Evolutionary conservation across 306 rosid genomes (phyloP).

Genomic region (Spatholobus suberectus): DNA sequence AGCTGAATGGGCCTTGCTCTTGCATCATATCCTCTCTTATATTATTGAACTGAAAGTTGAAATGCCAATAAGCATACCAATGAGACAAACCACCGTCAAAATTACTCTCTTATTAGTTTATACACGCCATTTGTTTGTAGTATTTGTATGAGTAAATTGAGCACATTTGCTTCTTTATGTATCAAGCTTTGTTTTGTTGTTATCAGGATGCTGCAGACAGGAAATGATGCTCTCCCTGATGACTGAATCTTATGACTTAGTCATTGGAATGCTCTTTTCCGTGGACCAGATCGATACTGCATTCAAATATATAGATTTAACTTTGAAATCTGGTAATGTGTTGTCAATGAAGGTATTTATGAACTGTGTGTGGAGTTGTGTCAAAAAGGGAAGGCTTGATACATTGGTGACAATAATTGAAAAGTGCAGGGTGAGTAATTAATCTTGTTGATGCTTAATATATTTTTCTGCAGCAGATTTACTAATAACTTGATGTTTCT

Average conservation of each 20-base stretch:
- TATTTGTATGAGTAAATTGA: neutral
- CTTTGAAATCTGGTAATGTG: conserved; percentile 72
- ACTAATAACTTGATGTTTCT: conserved; percentile 31
- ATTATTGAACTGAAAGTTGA: conserved; percentile 8
- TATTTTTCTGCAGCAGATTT: conserved; percentile 15
- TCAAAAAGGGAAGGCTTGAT: conserved; percentile 70
- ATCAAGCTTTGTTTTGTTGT: conserved; percentile 31
- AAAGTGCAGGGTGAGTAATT: conserved; percentile 75
- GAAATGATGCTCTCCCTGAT: conserved; percentile 78
- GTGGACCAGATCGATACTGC: conserved; percentile 64
- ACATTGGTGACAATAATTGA: conserved; percentile 76
- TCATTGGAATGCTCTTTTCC: conserved; percentile 76
- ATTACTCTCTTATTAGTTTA: neutral
- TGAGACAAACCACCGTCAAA: neutral
- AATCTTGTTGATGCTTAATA: conserved; percentile 30
- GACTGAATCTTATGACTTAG: conserved; percentile 79
- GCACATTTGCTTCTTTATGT: conserved; percentile 13
- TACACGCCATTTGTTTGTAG: neutral
- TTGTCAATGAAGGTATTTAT: conserved; percentile 67
- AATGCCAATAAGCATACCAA: neutral
- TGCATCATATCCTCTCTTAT: neutral
- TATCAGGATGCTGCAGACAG: conserved; percentile 86
- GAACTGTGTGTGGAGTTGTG: conserved; percentile 65
- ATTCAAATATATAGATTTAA: conserved; percentile 71
- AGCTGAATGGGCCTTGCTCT: neutral